Conservation (phyloP, 2,329 filamentous ascomycete species). For the Exophiala sp. region DNA sequence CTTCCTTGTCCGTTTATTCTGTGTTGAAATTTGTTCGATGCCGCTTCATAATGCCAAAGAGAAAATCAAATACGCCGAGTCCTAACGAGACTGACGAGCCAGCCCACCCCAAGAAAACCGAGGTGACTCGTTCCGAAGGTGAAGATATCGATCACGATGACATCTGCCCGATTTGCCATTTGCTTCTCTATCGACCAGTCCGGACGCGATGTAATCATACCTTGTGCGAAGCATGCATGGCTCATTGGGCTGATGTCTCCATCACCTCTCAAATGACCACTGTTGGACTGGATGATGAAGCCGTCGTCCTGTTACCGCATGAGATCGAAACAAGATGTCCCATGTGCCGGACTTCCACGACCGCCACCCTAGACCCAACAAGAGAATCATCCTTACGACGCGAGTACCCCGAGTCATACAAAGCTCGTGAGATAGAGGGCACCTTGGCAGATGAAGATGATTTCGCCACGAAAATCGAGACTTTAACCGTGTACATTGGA, state of each 20-base stretch:
- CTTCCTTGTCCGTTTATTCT: too few species aligned
- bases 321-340: constrained; percentile 26
- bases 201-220: constrained; percentile 24
- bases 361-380: constrained; percentile 11
- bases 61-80: not conserved
- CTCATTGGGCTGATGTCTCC: constrained; percentile 27
- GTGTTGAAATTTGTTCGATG: too few species aligned
- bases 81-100: not conserved
- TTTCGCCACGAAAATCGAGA: constrained; percentile 19
- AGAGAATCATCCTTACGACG: constrained; percentile 8
- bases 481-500: constrained; percentile 24
- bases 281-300: constrained; percentile 22
- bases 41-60: not conserved
- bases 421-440: constrained; percentile 7
- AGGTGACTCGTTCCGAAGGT: not conserved
- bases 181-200: constrained; percentile 25
- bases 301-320: constrained; percentile 18
- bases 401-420: constrained; percentile 21
- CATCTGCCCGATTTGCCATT: constrained; percentile 24
- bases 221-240: constrained; percentile 26
- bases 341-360: constrained; percentile 25
- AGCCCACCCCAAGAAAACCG: not conserved
- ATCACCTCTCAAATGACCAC: constrained; percentile 21
- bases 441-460: constrained; percentile 10
- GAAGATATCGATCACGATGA: constrained; percentile 24